Base-by-base conservation (phyloP, 768 basidiomycete species). In the Boletus subcaerulescens region DNA sequence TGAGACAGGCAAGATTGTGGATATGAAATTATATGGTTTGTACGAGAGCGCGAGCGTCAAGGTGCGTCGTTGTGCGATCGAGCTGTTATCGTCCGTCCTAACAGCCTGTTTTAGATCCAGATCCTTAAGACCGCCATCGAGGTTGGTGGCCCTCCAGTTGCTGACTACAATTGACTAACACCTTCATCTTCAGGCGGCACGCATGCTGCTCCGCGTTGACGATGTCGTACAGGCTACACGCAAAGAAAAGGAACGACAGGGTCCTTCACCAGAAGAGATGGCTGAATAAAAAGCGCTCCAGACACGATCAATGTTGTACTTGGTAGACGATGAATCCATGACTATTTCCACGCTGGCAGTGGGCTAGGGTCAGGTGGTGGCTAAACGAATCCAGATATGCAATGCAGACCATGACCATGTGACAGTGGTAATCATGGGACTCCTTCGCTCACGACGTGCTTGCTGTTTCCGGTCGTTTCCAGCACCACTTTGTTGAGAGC, bases 31-130 rank as follows among this genome's bases (percentile, higher is more conserved):
- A 43, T 97, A 98, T 70, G 94, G 94, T 1, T 74, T 99, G 56
- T 92, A 92, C 61, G 96, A 99, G 75, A 93, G 90, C 33, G 94
- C 96, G 5, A 93, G 92, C 60, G 96, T 99, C 67, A 98, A 98
- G 80, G 85, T 86, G 14, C 26, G 68, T 55, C 15, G 3, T 13
- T 24, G 22, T 36, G 18, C 38, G 36, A 39, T 18, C 38, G 6
- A 7, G 24, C 53, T 24, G 5, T 14, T n/a, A 7, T 22, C 32
- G 40, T 43, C n/a, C 13, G 33, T 35, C 5, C 45, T 55, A 18
- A 60, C 18, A 0, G 13, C 22, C 0, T 1, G 18, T 24, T 24
- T 1, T 39, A 88, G 89, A 87, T 96, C 35, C 96, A 98, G 79
- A 98, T 87, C 8, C 76, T 96, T 67, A 98, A 98, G 80, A 99